Conservation (phyloP, 192 early-diverging fungal genomes). For the Dissophora ornata region DNA sequence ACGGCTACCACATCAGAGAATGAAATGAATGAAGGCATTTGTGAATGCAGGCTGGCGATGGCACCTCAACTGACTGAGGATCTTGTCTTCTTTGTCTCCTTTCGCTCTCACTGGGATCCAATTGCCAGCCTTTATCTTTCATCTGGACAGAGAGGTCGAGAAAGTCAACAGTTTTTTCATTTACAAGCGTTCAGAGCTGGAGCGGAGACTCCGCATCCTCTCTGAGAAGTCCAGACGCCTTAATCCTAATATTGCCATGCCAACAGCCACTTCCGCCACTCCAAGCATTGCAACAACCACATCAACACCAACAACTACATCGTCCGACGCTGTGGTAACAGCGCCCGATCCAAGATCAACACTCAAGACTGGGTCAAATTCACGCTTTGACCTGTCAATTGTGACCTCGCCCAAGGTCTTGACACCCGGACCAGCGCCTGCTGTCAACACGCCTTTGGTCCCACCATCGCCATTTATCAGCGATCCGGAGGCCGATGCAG, state of each 20-base stretch:
- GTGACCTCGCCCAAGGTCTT: constrained; percentile 23
- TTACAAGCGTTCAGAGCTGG: constrained; percentile 81
- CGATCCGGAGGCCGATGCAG: constrained; percentile 54
- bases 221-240: constrained; percentile 61
- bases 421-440: too few relatives aligned
- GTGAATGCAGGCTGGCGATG: constrained; percentile 5
- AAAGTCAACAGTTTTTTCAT: constrained; percentile 85
- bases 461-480: constrained; percentile 44
- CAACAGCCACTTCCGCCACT: neutral
- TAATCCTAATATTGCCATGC: neutral
- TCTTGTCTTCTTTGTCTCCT: neutral
- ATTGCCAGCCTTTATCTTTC: constrained; percentile 84
- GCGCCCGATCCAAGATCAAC: neutral
- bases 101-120: constrained; percentile 7
- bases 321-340: neutral
- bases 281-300: neutral
- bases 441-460: constrained; percentile 2
- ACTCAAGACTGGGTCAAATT: neutral
- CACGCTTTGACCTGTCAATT: constrained; percentile 32
- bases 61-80: neutral
- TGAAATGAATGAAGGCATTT: constrained; percentile 1
- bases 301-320: neutral
- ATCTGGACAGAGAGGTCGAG: constrained; percentile 86
- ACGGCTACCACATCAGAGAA: neutral
- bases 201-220: constrained; percentile 72